Evolutionary conservation across 2,329 filamentous ascomycete species (phyloP).

Genomic region (Nothophaeocryptopus gaeumannii): DNA sequence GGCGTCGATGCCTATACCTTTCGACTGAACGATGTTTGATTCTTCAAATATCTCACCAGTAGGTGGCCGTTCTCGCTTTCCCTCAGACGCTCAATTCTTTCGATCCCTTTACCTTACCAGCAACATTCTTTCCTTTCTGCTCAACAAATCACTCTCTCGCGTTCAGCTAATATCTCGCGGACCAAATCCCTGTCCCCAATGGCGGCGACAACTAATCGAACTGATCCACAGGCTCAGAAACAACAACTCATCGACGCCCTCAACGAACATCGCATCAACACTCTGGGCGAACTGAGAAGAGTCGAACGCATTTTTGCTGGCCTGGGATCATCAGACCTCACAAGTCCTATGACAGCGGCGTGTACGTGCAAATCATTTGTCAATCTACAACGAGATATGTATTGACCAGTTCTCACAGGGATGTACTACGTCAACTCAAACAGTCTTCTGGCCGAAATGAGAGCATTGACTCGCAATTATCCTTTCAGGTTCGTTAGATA

Average conservation of each 20-base stretch:
- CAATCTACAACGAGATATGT: not conserved
- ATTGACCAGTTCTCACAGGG: slow-evolving; percentile 34
- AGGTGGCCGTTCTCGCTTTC: slow-evolving; percentile 3
- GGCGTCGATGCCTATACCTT: not conserved
- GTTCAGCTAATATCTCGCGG: not conserved
- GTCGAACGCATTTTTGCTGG: slow-evolving; percentile 65
- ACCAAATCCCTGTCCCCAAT: slow-evolving; percentile 3
- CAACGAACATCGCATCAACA: slow-evolving; percentile 67
- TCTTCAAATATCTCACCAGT: slow-evolving; percentile 14
- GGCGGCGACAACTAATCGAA: slow-evolving; percentile 12
- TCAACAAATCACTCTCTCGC: not conserved
- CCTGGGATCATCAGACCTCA: slow-evolving; percentile 58
- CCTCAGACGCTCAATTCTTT: too few species aligned
- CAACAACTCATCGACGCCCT: slow-evolving; percentile 62
- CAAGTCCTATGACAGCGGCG: slow-evolving; percentile 65
- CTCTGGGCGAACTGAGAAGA: slow-evolving; percentile 67
- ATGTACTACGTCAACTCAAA: slow-evolving; percentile 68
- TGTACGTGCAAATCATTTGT: slow-evolving; percentile 45
- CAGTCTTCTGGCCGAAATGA: slow-evolving; percentile 67
- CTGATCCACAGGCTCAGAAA: slow-evolving; percentile 42
- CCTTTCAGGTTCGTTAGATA: slow-evolving; percentile 48
- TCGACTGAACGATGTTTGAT: slow-evolving; percentile 7
- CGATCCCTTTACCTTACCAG: too few species aligned
- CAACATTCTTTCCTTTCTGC: not conserved
- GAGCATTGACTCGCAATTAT: slow-evolving; percentile 64